Evolutionary conservation across 176 grass and related monocot species (phyloP).

Genomic region (Cenchrus fungigraminus): DNA sequence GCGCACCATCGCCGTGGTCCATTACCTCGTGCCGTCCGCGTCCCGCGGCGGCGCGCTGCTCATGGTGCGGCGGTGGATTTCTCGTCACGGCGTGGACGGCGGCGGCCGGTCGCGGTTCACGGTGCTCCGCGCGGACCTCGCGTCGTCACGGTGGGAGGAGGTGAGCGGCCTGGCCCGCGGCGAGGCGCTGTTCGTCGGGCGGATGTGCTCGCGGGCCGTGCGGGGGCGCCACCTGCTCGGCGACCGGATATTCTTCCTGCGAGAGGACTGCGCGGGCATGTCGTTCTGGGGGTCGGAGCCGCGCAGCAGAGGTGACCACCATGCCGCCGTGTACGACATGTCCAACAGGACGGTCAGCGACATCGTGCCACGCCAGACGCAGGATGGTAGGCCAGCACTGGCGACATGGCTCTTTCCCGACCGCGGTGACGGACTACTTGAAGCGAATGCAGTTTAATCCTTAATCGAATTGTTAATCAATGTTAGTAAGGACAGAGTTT

Average conservation of each 20-base stretch:
- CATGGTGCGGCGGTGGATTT: background rate
- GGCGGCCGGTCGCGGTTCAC: background rate
- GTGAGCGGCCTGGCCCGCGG: background rate
- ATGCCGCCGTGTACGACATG: background rate
- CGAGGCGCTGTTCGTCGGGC: conserved; percentile 11
- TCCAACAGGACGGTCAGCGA: background rate
- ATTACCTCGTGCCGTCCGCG: conserved; percentile 25
- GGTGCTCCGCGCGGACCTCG: background rate
- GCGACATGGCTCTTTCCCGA: background rate
- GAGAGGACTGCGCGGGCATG: background rate
- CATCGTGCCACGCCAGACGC: background rate
- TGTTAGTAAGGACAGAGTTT: too few species aligned
- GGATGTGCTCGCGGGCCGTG: conserved; percentile 16
- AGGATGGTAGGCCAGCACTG: background rate
- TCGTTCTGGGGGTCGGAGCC: background rate
- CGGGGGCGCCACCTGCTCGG: background rate
- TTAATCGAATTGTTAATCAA: too few species aligned
- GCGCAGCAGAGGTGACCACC: background rate
- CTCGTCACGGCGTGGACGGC: background rate
- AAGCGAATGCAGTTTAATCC: too few species aligned
- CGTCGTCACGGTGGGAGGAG: background rate
- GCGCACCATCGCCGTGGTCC: background rate
- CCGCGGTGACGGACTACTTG: too few species aligned
- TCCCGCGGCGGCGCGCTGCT: background rate
- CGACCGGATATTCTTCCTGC: background rate